Conservation (phyloP, 805 yeast genomes). For the Priceomyces carsonii region DNA sequence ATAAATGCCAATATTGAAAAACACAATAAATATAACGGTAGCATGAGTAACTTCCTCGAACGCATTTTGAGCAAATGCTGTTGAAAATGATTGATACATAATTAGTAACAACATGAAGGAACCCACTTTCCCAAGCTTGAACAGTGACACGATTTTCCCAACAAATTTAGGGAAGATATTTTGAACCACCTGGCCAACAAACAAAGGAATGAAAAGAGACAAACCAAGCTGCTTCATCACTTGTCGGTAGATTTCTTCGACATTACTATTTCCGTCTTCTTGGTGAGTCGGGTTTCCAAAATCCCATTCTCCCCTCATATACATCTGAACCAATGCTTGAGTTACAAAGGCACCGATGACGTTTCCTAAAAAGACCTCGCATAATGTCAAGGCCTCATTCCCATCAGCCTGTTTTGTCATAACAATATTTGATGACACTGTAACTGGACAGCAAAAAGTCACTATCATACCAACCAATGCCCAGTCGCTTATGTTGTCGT, state of each 20-base stretch:
- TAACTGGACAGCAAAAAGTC: slow-evolving; percentile 87
- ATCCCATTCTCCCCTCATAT: slow-evolving; percentile 54
- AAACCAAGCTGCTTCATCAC: slow-evolving; percentile 90
- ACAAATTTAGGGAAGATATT: slow-evolving; percentile 66
- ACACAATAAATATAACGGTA: slow-evolving; percentile 73
- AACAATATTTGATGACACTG: slow-evolving; percentile 88
- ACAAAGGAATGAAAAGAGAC: slow-evolving; percentile 79
- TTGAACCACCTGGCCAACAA: slow-evolving; percentile 85
- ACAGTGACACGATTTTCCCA: slow-evolving; percentile 57
- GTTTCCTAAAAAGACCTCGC: slow-evolving; percentile 87
- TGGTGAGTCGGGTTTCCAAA: slow-evolving; percentile 73
- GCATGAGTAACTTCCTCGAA: slow-evolving; percentile 68
- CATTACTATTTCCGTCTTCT: slow-evolving; percentile 49
- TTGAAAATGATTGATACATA: slow-evolving; percentile 78
- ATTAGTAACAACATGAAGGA: slow-evolving; percentile 76
- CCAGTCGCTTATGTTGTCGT: slow-evolving; percentile 68
- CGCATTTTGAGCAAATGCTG: slow-evolving; percentile 83
- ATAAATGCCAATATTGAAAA: slow-evolving; percentile 81
- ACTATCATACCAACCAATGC: slow-evolving; percentile 78
- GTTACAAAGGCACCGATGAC: slow-evolving; percentile 83
- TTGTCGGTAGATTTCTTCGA: slow-evolving; percentile 59
- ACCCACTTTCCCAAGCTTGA: slow-evolving; percentile 70
- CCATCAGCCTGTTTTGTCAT: slow-evolving; percentile 90
- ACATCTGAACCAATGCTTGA: slow-evolving; percentile 82
- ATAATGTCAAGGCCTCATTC: slow-evolving; percentile 73